phyloP scores from a whole-genome alignment of 306 rosid species.

The Vicia faba region DNA sequence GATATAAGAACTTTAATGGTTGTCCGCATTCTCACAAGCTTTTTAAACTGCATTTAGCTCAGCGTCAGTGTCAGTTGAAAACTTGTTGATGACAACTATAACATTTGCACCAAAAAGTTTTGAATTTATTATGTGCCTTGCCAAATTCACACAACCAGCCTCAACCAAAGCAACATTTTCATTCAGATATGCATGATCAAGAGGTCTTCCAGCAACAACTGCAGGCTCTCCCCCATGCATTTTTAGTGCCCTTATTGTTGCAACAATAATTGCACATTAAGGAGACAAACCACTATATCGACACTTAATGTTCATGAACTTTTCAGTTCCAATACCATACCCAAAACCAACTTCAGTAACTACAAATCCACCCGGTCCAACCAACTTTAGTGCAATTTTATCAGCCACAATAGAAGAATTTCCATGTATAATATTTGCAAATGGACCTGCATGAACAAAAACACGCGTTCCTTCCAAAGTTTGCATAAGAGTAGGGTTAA shows the following conservation, averaged over 20 bases:
- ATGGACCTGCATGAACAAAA: too few relatives aligned
- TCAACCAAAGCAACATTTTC: constrained; percentile 82
- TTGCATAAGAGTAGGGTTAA: constrained; percentile 97
- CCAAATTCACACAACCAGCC: too few relatives aligned
- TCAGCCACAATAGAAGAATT: constrained; percentile 95
- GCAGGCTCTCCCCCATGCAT: constrained; percentile 98
- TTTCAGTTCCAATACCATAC: constrained; percentile 92
- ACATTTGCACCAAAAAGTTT: too few relatives aligned
- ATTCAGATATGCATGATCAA: constrained; percentile 76
- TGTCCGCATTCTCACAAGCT: constrained; percentile 80
- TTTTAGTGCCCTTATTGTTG: constrained; percentile 89
- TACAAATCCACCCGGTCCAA: constrained; percentile 93
- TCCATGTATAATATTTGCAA: constrained; percentile 94
- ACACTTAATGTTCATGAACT: constrained; percentile 96
- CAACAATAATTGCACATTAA: constrained; percentile 89
- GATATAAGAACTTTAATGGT: constrained; percentile 69
- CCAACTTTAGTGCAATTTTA: constrained; percentile 93
- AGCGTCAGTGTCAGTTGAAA: too few relatives aligned
- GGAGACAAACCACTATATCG: constrained; percentile 90
- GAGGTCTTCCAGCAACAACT: constrained; percentile 93
- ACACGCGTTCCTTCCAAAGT: too few relatives aligned
- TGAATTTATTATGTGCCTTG: too few relatives aligned
- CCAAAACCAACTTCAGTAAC: constrained; percentile 99
- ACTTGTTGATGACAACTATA: too few relatives aligned
- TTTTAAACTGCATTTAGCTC: constrained; percentile 85